Conservation (phyloP, 331 rosid genomes). For the Pyrus hybrid region DNA sequence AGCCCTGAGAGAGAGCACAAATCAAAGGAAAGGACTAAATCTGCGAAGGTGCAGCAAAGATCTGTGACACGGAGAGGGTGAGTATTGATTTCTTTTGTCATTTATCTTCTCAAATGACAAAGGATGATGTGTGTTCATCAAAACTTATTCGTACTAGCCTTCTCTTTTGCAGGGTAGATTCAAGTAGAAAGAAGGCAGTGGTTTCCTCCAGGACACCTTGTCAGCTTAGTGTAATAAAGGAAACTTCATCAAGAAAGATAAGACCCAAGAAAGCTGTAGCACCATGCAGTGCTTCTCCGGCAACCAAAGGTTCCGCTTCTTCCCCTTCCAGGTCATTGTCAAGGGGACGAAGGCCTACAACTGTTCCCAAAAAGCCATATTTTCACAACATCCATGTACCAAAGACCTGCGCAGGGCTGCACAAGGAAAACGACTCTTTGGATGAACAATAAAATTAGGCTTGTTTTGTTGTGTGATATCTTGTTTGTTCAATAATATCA, state of each 20-base stretch:
- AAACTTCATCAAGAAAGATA: constrained; percentile 24
- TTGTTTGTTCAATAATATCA: constrained; percentile 57
- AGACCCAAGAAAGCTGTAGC: constrained; percentile 34
- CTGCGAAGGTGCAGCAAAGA: constrained; percentile 25
- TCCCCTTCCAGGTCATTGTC: constrained; percentile 25
- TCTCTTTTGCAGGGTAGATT: constrained; percentile 37
- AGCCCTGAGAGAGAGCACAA: constrained; percentile 7
- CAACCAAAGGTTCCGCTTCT: constrained; percentile 7
- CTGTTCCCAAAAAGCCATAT: constrained; percentile 60
- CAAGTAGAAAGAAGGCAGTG: constrained; percentile 38
- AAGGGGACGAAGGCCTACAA: constrained; percentile 37
- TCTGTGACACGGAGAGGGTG: constrained; percentile 37
- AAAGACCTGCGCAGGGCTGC: constrained; percentile 35
- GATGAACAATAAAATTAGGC: neutral
- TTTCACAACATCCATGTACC: constrained; percentile 46
- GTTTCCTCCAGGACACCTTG: constrained; percentile 21
- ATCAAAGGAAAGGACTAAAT: constrained; percentile 22
- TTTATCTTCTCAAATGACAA: neutral
- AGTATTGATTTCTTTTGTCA: neutral
- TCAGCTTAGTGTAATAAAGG: constrained; percentile 33
- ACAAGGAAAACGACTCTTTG: constrained; percentile 20
- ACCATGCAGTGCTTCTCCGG: constrained; percentile 19
- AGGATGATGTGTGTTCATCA: neutral
- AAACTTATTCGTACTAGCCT: neutral
- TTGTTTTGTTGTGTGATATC: neutral